phyloP scores from a whole-genome alignment of 441 rosid genomes.

The Arabidopsis hybrid region DNA sequence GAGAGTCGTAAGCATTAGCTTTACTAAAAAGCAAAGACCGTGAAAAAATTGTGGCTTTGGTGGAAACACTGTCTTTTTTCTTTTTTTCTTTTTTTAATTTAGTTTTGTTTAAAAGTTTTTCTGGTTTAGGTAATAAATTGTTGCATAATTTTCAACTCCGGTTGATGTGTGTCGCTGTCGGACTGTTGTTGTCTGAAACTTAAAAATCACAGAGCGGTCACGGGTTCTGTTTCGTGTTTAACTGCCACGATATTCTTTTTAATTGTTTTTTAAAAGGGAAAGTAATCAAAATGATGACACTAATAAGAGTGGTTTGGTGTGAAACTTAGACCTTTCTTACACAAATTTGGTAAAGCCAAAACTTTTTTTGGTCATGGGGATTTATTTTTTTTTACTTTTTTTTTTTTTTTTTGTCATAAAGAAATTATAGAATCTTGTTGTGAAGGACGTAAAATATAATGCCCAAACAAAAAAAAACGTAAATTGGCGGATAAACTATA shows the following conservation, averaged over 20 bases:
- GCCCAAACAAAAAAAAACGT: too few relatives aligned
- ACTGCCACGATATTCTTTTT: slow-evolving; percentile 22
- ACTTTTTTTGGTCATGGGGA: too few relatives aligned
- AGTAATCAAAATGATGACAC: neutral
- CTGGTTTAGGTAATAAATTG: slow-evolving; percentile 29
- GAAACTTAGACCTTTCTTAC: neutral
- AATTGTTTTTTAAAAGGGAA: neutral
- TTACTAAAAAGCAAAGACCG: slow-evolving; percentile 42
- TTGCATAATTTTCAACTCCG: slow-evolving; percentile 19
- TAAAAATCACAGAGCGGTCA: slow-evolving; percentile 8
- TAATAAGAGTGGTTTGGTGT: neutral
- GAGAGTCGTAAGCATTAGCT: slow-evolving; percentile 47
- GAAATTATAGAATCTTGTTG: too few relatives aligned
- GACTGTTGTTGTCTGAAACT: slow-evolving; percentile 1
- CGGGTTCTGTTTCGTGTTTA: slow-evolving; percentile 17
- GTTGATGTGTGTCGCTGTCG: slow-evolving; percentile 31
- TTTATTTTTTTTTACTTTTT: too few relatives aligned
- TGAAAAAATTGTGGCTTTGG: slow-evolving; percentile 36
- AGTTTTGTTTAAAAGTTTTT: neutral
- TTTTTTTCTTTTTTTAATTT: neutral
- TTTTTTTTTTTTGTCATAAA: too few relatives aligned
- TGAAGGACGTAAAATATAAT: too few relatives aligned
- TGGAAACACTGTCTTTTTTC: slow-evolving; percentile 31
- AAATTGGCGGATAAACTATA: too few relatives aligned
- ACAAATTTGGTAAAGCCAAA: neutral